Percentiles rank a stretch among this genome's conserved stretches.
Conservation (phyloP, 768 basidiomycete genomes). For the Rhizopogon vulgaris region DNA sequence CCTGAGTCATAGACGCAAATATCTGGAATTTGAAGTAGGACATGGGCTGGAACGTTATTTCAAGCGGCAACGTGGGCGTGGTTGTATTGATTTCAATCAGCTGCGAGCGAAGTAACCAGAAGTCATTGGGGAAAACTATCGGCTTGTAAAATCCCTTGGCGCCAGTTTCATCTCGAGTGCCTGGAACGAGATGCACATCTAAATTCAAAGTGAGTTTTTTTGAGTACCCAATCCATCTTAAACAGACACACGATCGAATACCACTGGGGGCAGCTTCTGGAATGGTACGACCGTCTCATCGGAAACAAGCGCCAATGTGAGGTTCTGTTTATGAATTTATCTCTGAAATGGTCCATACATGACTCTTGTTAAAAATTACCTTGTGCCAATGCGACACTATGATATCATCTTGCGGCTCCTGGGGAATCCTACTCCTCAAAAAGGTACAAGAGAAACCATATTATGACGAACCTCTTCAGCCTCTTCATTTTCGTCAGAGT, state of each 20-base stretch:
- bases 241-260: conserved; percentile 52
- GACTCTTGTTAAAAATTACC: conserved; percentile 30
- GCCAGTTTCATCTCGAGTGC: conserved; percentile 56
- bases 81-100: conserved; percentile 83
- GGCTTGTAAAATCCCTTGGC: conserved; percentile 75
- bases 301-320: conserved; percentile 82
- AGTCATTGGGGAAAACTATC: conserved; percentile 89
- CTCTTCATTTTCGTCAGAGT: conserved; percentile 32
- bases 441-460: conserved; percentile 4
- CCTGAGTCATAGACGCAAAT: conserved; percentile 76
- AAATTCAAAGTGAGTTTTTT: conserved; percentile 1
- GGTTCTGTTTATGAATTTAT: conserved; percentile 46
- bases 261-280: conserved; percentile 48
- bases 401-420: conserved; percentile 40
- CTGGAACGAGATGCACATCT: conserved; percentile 64
- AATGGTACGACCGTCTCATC: conserved; percentile 54
- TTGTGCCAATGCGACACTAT: conserved; percentile 83
- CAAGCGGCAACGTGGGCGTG: conserved; percentile 70
- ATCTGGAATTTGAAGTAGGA: conserved; percentile 84
- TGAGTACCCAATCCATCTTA: background rate
- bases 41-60: conserved; percentile 80
- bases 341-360: background rate
- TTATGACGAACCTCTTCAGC: conserved; percentile 44
- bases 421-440: conserved; percentile 1
- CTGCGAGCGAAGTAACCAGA: conserved; percentile 85